A percentile compares a stretch with the other conserved stretches of the same genome.
Evolutionary conservation across 768 basidiomycete genomes (phyloP).

Genomic region (Leccinum uliginosum): DNA sequence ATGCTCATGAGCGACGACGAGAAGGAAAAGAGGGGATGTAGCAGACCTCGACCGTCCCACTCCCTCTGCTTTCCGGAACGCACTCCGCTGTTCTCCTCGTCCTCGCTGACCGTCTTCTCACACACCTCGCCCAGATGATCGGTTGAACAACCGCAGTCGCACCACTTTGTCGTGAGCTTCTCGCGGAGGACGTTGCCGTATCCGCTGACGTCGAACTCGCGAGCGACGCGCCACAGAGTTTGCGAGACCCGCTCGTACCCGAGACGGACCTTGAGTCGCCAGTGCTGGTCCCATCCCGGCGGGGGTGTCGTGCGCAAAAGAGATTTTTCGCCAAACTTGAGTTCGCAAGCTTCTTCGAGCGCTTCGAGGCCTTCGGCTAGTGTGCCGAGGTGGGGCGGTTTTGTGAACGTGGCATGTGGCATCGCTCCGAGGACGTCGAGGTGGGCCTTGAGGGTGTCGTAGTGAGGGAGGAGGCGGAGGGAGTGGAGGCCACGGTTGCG

Average conservation of each 20-base stretch:
- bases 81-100: conserved; percentile 57
- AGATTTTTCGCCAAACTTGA: conserved; percentile 44
- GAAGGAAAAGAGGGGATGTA: not conserved
- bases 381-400: conserved; percentile 62
- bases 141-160: conserved; percentile 77
- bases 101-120: conserved; percentile 65
- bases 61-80: conserved; percentile 65
- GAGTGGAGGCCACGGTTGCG: conserved; percentile 64
- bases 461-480: conserved; percentile 57
- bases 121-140: conserved; percentile 77
- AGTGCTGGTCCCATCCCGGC: conserved; percentile 50
- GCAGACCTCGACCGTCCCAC: conserved; percentile 67
- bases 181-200: conserved; percentile 67
- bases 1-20: not conserved
- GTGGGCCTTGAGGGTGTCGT: conserved; percentile 55
- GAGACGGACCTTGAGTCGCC: conserved; percentile 54
- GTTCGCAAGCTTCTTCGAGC: conserved; percentile 61
- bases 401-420: conserved; percentile 53
- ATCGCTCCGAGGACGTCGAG: conserved; percentile 57
- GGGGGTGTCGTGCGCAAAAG: conserved; percentile 29
- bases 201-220: conserved; percentile 69
- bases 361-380: conserved; percentile 54
- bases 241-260: conserved; percentile 64
- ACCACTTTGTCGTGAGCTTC: conserved; percentile 73
- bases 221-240: conserved; percentile 65